Conservation (phyloP, 768 basidiomycete genomes). For the Suillus clintonianus region DNA sequence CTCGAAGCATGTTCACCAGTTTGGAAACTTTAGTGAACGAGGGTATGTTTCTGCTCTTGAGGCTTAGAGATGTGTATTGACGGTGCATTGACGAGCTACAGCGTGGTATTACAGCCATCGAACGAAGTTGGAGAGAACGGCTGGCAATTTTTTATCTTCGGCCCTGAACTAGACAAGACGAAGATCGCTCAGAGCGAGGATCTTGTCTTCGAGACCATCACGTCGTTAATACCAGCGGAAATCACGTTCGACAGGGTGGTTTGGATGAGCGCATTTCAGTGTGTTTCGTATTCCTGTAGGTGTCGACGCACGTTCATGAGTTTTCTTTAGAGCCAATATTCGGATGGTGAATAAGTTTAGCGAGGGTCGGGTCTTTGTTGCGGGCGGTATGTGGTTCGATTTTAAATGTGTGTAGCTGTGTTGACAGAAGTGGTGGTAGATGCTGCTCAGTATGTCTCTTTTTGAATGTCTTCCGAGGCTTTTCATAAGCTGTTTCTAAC, state of each 20-base stretch:
- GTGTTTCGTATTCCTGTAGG: neutral
- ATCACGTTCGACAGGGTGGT: constrained; percentile 28
- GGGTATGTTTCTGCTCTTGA: neutral
- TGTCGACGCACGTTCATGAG: neutral
- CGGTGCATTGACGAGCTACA: neutral
- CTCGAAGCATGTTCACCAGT: constrained; percentile 31
- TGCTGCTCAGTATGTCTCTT: neutral
- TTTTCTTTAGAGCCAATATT: neutral
- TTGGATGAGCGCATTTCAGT: constrained; percentile 31
- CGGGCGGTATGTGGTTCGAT: neutral
- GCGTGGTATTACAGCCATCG: constrained; percentile 13
- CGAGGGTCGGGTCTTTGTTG: no score
- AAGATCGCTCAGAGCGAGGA: constrained; percentile 21
- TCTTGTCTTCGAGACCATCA: constrained; percentile 31
- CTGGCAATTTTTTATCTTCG: constrained; percentile 15
- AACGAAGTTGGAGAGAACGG: constrained; percentile 25
- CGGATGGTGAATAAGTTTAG: neutral
- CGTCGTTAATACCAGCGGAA: constrained; percentile 14
- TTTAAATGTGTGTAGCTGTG: neutral
- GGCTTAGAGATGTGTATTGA: neutral
- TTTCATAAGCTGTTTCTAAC: neutral
- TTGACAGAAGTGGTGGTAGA: neutral
- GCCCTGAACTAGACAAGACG: constrained; percentile 10
- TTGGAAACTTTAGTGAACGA: constrained; percentile 36
- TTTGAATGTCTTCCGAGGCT: no score